Base-by-base conservation (phyloP, 1,284 basidiomycete species). In the Fomes fomentarius region DNA sequence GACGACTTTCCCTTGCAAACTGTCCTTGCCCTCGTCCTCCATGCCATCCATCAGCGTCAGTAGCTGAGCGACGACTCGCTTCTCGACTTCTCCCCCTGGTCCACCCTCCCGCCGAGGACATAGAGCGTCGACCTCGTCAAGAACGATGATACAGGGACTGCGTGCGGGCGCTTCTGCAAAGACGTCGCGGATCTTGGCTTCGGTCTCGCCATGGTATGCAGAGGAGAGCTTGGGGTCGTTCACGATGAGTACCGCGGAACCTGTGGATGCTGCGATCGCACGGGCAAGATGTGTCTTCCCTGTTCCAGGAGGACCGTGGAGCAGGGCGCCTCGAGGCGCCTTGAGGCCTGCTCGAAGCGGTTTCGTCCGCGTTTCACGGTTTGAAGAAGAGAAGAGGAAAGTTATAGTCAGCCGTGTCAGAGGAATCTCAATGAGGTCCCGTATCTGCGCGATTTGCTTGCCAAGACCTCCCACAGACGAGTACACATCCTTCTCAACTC, bases 1-100 rank as follows among this genome's bases (percentile, higher is more conserved):
- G 3, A 99, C 90, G 4, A 99, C 93, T 53, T 89, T 44, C 71
- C 77, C 53, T 70, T 74, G 31, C 69, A 73, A 75, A 12, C 67
- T 69, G 1, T 67, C 69, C 5, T 65, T 66, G 3, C 71, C 74
- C 17, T 78, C 80, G 31, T 81, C 81, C 56, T 87, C 87, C 79
- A 99, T 91, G 1, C 97, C 97, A 70, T 99, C 97, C 75, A 99
- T 85, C 58, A 98, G 84, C 1, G 97, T 98, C 62, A 99, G 76
- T 26, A 99, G 76, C 37, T 96, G 98, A 1, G 97, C 95, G 2
- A 99, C 96, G 0, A 98, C 95, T 17, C 97, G 81, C 58, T 93
- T 92, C 71, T 98, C 97, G 2, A 99, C 96, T 70, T 98, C 97
- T 5, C 93, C 92, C 1, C 93, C 91, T 0, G 85, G 84, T 1